Evolutionary conservation across 73 alveolate species (phyloP).

Genomic region (Paramecium sexaurelia): DNA sequence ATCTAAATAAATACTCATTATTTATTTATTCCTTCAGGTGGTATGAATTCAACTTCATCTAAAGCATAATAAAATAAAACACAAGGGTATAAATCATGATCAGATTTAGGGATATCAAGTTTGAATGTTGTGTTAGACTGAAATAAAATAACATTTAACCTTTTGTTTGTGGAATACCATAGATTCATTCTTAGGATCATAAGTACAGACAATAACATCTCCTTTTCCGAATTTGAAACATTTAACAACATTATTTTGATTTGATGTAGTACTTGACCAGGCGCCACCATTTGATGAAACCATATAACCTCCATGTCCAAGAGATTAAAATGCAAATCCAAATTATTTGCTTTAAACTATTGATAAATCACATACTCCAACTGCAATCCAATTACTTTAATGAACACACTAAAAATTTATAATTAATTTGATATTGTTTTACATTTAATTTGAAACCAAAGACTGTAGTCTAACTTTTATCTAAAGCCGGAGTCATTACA

Average conservation of each 20-base stretch:
- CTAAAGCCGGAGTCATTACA: conserved; percentile 38
- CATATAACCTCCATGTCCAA: conserved; percentile 52
- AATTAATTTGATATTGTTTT: background rate
- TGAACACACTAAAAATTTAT: background rate
- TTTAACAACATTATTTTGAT: conserved; percentile 62
- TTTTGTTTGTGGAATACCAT: conserved; percentile 13
- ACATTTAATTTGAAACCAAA: conserved; percentile 37
- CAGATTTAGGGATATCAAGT: conserved; percentile 38
- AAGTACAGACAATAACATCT: conserved; percentile 14
- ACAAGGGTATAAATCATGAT: conserved; percentile 58
- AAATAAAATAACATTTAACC: background rate
- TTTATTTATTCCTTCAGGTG: conserved; percentile 49
- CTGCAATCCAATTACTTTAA: conserved; percentile 37
- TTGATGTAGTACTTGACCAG: conserved; percentile 48
- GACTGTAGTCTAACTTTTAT: background rate
- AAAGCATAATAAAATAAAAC: conserved; percentile 67
- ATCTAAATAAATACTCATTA: conserved; percentile 27
- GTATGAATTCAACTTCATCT: conserved; percentile 67
- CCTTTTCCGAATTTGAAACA: conserved; percentile 58
- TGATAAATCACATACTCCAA: conserved; percentile 17
- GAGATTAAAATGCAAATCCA: conserved; percentile 3
- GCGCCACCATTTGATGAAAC: conserved; percentile 59
- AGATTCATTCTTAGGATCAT: conserved; percentile 52
- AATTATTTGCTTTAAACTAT: conserved; percentile 1
- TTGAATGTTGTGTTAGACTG: background rate